phyloP scores from a whole-genome alignment of 108 stramenopile species.

The Ochromonas danica region DNA sequence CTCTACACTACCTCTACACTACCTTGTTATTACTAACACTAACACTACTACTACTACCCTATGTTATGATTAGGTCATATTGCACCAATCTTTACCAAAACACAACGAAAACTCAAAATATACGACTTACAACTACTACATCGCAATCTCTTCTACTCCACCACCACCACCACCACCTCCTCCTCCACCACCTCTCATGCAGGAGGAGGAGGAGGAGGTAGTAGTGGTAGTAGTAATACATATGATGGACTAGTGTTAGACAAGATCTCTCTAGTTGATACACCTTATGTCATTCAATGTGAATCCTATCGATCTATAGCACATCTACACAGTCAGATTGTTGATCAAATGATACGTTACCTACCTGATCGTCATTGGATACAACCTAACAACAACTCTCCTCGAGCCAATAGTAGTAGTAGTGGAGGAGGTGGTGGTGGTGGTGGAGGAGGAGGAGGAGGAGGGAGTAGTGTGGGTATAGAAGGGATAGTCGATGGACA shows the following conservation, averaged over 20 bases:
- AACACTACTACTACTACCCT: background rate
- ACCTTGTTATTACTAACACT: background rate
- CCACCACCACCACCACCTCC: too few species aligned
- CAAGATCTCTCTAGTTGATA: background rate
- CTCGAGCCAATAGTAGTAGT: too few species aligned
- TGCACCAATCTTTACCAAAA: background rate
- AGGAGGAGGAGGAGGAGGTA: background rate
- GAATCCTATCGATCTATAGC: background rate
- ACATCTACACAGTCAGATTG: constrained; percentile 2
- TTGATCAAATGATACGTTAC: constrained; percentile 7
- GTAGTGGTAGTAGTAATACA: background rate
- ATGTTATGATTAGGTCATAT: background rate
- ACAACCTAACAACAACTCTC: background rate
- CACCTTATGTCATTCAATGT: background rate
- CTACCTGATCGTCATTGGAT: background rate
- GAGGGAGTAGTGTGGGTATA: too few species aligned
- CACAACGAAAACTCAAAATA: background rate
- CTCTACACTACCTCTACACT: background rate
- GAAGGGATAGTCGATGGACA: too few species aligned
- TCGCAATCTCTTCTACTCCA: too few species aligned
- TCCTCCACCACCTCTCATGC: background rate
- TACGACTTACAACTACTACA: background rate
- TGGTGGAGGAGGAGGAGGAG: too few species aligned
- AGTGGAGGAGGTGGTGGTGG: too few species aligned
- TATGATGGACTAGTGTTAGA: background rate